Base-by-base conservation (phyloP, 1,139 yeast species). In the Debaryomyces sp. region DNA sequence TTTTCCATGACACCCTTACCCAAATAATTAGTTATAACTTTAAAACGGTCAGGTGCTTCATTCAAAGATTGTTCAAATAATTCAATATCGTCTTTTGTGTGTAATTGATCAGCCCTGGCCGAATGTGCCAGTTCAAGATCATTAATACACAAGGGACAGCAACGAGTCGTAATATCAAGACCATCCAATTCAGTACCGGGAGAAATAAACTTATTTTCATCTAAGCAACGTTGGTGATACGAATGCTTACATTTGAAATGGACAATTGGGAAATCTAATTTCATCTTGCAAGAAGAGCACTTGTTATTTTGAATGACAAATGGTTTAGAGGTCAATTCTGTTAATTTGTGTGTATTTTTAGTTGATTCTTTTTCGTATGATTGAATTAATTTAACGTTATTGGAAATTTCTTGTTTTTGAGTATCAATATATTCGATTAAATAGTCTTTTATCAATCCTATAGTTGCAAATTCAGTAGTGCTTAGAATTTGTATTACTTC, bases 241-340 rank as follows among this genome's bases (percentile, higher is more conserved):
- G 96, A 84, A 60, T 94, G 99, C 46, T 80, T 80, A 68, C 99
- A 94, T 52, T 85, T 82, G 71, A 92, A 95, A 60, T 89, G 96
- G 1, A 89, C 80, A 7, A 87, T 80, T 0, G 98, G 98, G 47
- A 86, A 77, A 51, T 90, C 96, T 29, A 94, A 70, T 23, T 82
- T 77, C 45, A 80, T 73, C 13, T 81, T 75, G 63, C 99, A 95
- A 6, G 85, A 77, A 17, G 85, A 74, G 64, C 99, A 95, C 44
- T 76, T 77, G 22, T 85, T 78, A 54, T 85, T 82, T 59, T 88
- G 92, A 2, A 91, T 74, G 7, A 84, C 76, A 34, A 82, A 77
- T 1, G 92, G 85, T 41, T 82, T 81, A 2, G 74, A 61, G 4
- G 73, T 59, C 39, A 88, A 66, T 41, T 79, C 82, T 1, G 80